Conservation (phyloP, 176 grass and related monocot species). For the Lolium rigidum region DNA sequence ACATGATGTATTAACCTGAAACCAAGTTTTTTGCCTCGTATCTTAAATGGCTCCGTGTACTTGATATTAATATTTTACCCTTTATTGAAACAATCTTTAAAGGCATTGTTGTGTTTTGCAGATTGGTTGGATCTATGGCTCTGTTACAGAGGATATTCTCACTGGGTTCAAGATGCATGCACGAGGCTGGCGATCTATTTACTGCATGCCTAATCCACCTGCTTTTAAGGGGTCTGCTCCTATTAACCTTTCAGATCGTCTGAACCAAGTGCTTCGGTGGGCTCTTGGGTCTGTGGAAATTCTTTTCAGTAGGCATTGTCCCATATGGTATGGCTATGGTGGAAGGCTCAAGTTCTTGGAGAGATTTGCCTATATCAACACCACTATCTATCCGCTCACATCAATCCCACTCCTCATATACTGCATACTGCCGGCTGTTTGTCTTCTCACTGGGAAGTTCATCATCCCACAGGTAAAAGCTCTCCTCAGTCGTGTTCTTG, state of each 20-base stretch:
- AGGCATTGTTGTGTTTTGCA: slow-evolving; percentile 45
- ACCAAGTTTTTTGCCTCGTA: not conserved
- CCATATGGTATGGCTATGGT: slow-evolving; percentile 91
- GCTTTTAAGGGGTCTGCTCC: slow-evolving; percentile 94
- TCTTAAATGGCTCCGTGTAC: slow-evolving; percentile 14
- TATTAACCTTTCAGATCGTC: slow-evolving; percentile 90
- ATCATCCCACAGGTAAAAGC: slow-evolving; percentile 82
- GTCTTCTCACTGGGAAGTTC: slow-evolving; percentile 91
- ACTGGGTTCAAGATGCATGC: slow-evolving; percentile 98
- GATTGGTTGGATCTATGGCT: slow-evolving; percentile 99
- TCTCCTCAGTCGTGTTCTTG: not conserved
- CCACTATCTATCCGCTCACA: slow-evolving; percentile 89
- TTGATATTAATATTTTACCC: not conserved
- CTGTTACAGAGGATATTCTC: slow-evolving; percentile 94
- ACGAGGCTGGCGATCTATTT: slow-evolving; percentile 85
- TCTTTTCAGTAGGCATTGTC: slow-evolving; percentile 92
- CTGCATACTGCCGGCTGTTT: slow-evolving; percentile 80
- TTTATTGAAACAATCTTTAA: slow-evolving; percentile 1
- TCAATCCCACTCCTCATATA: slow-evolving; percentile 80
- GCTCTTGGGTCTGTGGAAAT: slow-evolving; percentile 93
- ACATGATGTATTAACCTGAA: slow-evolving; percentile 18
- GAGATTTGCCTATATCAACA: slow-evolving; percentile 91
- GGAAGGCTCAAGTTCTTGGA: slow-evolving; percentile 85
- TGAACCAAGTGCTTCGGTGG: slow-evolving; percentile 94
- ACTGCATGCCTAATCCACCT: slow-evolving; percentile 85